phyloP scores from a whole-genome alignment of 1,284 basidiomycete genomes.

The Pterulicium gracile region DNA sequence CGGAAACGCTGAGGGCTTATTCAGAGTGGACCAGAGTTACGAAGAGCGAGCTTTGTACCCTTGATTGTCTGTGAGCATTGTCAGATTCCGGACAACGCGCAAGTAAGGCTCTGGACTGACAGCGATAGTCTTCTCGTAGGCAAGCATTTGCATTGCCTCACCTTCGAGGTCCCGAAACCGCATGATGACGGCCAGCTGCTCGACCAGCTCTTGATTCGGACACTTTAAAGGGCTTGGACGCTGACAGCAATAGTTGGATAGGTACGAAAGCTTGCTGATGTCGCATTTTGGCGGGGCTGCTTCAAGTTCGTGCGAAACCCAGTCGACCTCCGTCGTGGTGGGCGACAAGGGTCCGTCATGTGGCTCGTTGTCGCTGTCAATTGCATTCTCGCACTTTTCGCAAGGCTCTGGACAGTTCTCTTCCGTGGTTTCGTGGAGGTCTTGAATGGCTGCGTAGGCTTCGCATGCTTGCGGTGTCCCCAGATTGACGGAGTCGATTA shows the following conservation, averaged over 20 bases:
- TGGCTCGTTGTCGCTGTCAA: constrained; percentile 5
- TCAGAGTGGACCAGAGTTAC: too few relatives aligned
- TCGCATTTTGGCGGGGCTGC: constrained; percentile 9
- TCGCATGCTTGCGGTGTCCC: constrained; percentile 35
- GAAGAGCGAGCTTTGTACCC: too few relatives aligned
- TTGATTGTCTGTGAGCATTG: constrained; percentile 38
- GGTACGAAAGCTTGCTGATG: constrained; percentile 22
- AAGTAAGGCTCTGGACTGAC: constrained; percentile 22
- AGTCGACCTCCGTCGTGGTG: constrained; percentile 1
- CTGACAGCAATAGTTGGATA: constrained; percentile 43
- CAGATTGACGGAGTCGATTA: constrained; percentile 40
- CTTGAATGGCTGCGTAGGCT: constrained; percentile 40
- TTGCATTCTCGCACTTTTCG: constrained; percentile 7
- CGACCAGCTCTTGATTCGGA: constrained; percentile 48
- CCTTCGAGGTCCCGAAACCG: constrained; percentile 51
- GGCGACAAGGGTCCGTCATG: constrained; percentile 1
- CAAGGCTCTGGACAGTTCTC: constrained; percentile 27
- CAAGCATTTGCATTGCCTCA: constrained; percentile 50
- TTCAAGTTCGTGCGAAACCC: constrained; percentile 8
- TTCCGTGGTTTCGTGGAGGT: constrained; percentile 34
- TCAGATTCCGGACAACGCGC: not conserved
- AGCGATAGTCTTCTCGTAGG: constrained; percentile 57
- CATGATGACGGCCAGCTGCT: constrained; percentile 48
- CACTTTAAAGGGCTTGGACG: constrained; percentile 55
- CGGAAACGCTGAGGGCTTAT: constrained; percentile 46